A percentile compares a stretch with the other conserved stretches of the same genome.
phyloP scores from a whole-genome alignment of 78 protist species.

The Emiliania huxleyi region DNA sequence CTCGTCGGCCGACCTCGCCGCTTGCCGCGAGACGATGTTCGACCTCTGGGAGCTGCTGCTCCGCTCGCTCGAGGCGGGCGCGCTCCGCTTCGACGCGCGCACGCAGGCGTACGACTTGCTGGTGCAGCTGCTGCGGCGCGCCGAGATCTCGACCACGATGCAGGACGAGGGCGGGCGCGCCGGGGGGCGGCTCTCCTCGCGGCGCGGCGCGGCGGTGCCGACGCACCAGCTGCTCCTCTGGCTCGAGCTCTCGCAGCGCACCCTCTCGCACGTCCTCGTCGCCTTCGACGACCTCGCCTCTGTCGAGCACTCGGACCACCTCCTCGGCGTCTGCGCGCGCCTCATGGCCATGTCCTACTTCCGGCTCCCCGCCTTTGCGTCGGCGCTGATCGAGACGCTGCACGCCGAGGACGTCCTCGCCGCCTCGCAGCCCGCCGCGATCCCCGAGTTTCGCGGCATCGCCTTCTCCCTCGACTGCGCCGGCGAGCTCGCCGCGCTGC shows the following conservation, averaged over 20 bases:
- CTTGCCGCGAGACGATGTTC: neutral
- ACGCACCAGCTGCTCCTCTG: neutral
- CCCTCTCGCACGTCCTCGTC: neutral
- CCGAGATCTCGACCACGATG: neutral
- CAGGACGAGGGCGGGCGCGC: neutral
- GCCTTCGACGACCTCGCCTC: neutral
- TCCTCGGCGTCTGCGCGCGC: neutral
- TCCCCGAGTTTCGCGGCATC: conserved; percentile 14
- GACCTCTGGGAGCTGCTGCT: neutral
- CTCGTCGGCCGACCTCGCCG: neutral
- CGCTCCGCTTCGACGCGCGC: conserved; percentile 7
- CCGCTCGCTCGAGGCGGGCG: neutral
- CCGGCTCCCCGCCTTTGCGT: neutral
- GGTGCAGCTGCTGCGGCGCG: neutral
- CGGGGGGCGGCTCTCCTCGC: too few relatives aligned
- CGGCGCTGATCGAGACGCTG: neutral
- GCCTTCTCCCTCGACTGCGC: conserved; percentile 24
- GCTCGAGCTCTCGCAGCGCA: neutral
- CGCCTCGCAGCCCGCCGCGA: neutral
- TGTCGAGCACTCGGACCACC: neutral
- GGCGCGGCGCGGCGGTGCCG: neutral
- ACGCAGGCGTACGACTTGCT: neutral
- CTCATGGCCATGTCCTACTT: neutral
- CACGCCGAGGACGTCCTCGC: neutral
- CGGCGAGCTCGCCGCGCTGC: neutral